Conservation (phyloP, 805 yeast species). For the Candida koratica region DNA sequence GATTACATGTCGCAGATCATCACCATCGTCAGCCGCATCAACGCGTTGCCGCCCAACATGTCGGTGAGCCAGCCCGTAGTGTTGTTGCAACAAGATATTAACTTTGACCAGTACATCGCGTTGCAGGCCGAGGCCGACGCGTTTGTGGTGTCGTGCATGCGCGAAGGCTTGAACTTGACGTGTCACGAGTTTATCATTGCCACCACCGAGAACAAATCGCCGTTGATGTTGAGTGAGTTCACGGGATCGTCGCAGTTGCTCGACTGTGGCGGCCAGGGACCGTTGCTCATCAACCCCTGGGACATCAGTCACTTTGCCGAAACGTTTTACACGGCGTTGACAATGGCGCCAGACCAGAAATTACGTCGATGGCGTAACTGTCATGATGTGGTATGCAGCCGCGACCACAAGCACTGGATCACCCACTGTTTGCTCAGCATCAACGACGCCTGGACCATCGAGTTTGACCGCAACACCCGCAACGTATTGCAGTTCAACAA, state of each 20-base stretch:
- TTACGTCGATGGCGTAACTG: conserved; percentile 58
- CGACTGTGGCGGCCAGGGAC: conserved; percentile 49
- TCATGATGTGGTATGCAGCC: conserved; percentile 53
- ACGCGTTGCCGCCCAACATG: conserved; percentile 67
- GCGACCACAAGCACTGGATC: conserved; percentile 79
- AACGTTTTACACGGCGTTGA: conserved; percentile 60
- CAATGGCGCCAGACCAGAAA: conserved; percentile 60
- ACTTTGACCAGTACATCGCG: conserved; percentile 85
- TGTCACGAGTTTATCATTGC: conserved; percentile 91
- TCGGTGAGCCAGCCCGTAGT: conserved; percentile 80
- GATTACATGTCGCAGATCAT: conserved; percentile 71
- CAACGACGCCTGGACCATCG: conserved; percentile 36
- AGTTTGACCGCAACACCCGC: conserved; percentile 24
- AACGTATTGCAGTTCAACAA: conserved; percentile 30
- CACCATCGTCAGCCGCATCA: conserved; percentile 79
- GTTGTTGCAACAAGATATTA: conserved; percentile 81
- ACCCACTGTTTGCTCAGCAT: conserved; percentile 51
- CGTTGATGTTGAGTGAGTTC: conserved; percentile 84
- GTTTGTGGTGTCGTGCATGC: conserved; percentile 83
- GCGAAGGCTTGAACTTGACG: conserved; percentile 96
- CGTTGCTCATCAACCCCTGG: conserved; percentile 88
- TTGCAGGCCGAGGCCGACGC: conserved; percentile 79
- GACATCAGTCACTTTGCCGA: conserved; percentile 63
- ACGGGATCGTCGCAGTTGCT: conserved; percentile 89
- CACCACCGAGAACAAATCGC: conserved; percentile 66